Evolutionary conservation across 208 protist genomes (phyloP), one percentile per base, ranked within the genome.

Genomic region (Crithidia bombi): DNA sequence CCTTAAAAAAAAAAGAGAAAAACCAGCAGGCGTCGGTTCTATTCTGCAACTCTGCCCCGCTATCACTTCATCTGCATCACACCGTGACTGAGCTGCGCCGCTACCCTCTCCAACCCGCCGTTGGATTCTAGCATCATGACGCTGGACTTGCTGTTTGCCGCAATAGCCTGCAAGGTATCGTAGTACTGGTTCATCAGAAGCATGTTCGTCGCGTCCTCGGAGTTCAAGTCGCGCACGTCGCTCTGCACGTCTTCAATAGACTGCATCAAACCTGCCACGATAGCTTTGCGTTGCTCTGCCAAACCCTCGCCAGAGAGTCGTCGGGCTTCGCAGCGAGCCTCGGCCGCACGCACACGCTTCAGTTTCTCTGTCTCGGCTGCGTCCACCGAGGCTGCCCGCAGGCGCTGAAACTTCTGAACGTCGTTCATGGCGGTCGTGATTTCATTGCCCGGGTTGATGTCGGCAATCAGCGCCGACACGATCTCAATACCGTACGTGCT

Each of bases 121-220:
- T 65, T 85, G 21, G 76, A 74, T 57, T 88, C 75, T 52, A 91
- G 32, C 69, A 92, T 82, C 39, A 95, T 77, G 47, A 82, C 69
- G 58, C 57, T 85, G 0, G 78, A 70, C 54, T 73, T 55, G 49
- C 71, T 82, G 25, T 78, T 70, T 4, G 43, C 57, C 32, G 81
- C 78, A 33, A 94, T 79, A 10, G 67, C 69, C 69, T 88, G 74
- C 58, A 92, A 57, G 6, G 85, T 92, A 69, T 92, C 86, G 70
- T 87, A 92, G 86, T 94, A 94, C 77, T 92, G 82, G 66, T 88
- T 92, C 79, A 94, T 81, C 21, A 92, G 43, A 14, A 92, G 72
- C 80, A 94, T 78, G 38, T 88, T 87, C 39, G 87, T 82, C 36
- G 85, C 86, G 44, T 91, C 86, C 7, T 78, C 72, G 17, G 71